Evolutionary conservation across 306 rosid genomes (phyloP).

Genomic region (Rosa multiflora): DNA sequence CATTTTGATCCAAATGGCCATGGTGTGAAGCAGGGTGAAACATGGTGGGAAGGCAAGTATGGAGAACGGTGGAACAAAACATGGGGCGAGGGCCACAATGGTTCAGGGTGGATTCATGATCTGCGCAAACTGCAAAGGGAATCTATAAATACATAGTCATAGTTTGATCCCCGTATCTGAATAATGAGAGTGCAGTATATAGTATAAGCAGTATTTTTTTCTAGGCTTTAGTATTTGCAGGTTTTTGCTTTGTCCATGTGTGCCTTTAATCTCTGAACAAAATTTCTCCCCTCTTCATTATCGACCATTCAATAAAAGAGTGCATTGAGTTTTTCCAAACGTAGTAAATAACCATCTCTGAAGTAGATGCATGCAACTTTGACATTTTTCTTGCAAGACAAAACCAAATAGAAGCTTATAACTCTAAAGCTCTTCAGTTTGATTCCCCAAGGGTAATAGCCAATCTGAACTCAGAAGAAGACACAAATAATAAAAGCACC

Average conservation of each 20-base stretch:
- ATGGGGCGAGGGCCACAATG: conserved; percentile 91
- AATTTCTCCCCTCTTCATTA: not conserved
- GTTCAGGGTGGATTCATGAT: conserved; percentile 79
- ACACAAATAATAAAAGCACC: not conserved
- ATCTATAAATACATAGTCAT: not conserved
- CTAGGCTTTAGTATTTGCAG: not conserved
- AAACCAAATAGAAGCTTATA: not conserved
- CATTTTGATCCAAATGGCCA: conserved; percentile 57
- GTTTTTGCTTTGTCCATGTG: not conserved
- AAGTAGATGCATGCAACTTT: not conserved
- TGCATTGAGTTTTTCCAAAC: not conserved
- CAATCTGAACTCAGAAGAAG: not conserved
- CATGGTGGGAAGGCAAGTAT: conserved; percentile 89
- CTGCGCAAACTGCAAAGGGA: not conserved
- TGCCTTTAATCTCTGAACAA: not conserved
- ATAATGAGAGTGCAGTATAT: conserved; percentile 12
- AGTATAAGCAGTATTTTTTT: not conserved
- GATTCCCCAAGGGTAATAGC: not conserved
- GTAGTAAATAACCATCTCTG: not conserved
- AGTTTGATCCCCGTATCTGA: not conserved
- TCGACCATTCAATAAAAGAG: not conserved
- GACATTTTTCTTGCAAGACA: not conserved
- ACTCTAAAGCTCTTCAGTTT: not conserved
- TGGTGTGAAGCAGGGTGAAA: conserved; percentile 94
- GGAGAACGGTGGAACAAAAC: conserved; percentile 92